These are phyloP conservation scores for Pyricularia grisea DNA, from an alignment of 2,329 filamentous ascomycete species.

Conservation along the genomic window DNA sequence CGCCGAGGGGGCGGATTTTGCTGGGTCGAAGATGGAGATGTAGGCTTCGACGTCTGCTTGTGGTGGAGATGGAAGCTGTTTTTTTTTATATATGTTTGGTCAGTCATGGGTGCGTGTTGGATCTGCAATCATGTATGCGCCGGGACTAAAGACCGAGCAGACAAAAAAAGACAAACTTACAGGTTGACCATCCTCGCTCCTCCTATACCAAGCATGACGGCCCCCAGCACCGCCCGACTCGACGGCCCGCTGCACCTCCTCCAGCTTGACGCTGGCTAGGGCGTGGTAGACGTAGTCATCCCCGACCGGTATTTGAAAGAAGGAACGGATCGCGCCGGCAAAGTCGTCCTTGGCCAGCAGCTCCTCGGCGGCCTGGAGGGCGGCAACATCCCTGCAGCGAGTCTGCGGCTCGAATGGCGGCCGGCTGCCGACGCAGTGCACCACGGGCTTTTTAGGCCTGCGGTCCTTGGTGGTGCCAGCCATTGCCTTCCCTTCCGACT, in stretches of 20 bases:
- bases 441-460: neutral
- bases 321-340: slow-evolving; percentile 30
- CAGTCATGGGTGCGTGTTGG: neutral
- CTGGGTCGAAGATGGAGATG: slow-evolving; percentile 53
- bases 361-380: slow-evolving; percentile 24
- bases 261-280: slow-evolving; percentile 36
- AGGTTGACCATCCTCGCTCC: slow-evolving; percentile 20
- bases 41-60: slow-evolving; percentile 56
- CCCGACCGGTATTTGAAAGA: slow-evolving; percentile 32
- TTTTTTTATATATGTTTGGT: neutral
- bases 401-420: slow-evolving; percentile 30
- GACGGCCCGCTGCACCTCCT: slow-evolving; percentile 37
- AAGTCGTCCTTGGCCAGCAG: slow-evolving; percentile 32
- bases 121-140: neutral
- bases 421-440: slow-evolving; percentile 31
- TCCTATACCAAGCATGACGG: slow-evolving; percentile 39
- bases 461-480: neutral
- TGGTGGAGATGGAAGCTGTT: slow-evolving; percentile 36
- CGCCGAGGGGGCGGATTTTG: slow-evolving; percentile 46
- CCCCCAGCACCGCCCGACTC: slow-evolving; percentile 32
- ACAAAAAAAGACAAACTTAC: neutral
- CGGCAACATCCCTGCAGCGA: slow-evolving; percentile 25
- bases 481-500: neutral
- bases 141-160: neutral
- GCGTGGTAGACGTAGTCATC: slow-evolving; percentile 44